Conservation (phyloP, 2,329 filamentous ascomycete genomes). For the Eutypa lata region DNA sequence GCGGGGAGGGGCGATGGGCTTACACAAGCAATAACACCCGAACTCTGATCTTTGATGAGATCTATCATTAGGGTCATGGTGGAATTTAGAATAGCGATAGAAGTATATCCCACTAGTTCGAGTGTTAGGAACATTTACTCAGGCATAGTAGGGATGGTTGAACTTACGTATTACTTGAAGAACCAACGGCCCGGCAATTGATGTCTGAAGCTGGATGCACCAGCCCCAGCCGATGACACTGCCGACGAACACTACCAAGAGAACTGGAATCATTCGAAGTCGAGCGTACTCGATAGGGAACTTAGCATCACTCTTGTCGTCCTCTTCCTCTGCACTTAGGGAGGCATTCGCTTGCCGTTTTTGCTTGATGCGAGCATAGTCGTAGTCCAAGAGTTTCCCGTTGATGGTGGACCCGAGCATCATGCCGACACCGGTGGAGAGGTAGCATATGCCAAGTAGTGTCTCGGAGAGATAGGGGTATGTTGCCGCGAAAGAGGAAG, state of each 20-base stretch:
- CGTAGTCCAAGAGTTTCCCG: conserved; percentile 26
- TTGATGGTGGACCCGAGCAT: conserved; percentile 23
- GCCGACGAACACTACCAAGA: conserved; percentile 18
- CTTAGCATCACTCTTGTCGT: too few species aligned
- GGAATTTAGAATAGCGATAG: conserved; percentile 26
- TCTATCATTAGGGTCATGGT: conserved; percentile 30
- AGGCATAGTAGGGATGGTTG: too few species aligned
- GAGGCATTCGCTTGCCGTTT: too few species aligned
- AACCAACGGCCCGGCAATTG: conserved; percentile 17
- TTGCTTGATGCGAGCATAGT: conserved; percentile 17
- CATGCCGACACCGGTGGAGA: conserved; percentile 27
- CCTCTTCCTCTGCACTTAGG: too few species aligned
- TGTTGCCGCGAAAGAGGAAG: conserved; percentile 25
- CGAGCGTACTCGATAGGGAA: too few species aligned
- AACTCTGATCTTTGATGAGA: conserved; percentile 23
- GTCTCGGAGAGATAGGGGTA: conserved; percentile 27
- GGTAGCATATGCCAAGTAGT: conserved; percentile 27
- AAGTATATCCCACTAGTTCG: conserved; percentile 22
- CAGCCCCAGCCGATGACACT: conserved; percentile 26
- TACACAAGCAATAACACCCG: conserved; percentile 24
- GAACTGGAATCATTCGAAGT: conserved; percentile 18
- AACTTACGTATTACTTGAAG: conserved; percentile 19
- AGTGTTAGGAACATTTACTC: too few species aligned
- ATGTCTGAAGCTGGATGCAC: conserved; percentile 16
- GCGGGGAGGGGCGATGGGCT: background rate